phyloP scores from a whole-genome alignment of 2,329 filamentous ascomycete genomes.

The Colletotrichum brevisporum region DNA sequence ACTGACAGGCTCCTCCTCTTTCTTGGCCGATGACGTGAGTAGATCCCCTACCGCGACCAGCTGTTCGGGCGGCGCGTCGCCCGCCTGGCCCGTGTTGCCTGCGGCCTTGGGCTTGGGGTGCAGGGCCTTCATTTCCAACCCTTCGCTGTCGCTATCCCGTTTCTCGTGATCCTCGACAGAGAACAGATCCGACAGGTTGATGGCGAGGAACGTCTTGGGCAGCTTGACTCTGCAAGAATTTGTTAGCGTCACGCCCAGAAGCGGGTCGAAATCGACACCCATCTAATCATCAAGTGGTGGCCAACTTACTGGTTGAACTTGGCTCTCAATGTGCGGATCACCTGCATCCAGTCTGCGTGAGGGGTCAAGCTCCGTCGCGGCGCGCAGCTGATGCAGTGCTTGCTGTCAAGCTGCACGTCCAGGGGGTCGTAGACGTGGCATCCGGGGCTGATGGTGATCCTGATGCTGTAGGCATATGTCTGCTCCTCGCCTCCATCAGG shows the following conservation, averaged over 20 bases:
- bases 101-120: slow-evolving; percentile 45
- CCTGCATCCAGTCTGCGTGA: slow-evolving; percentile 94
- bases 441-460: slow-evolving; percentile 94
- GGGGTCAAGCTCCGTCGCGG: slow-evolving; percentile 90
- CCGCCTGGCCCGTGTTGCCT: slow-evolving; percentile 23
- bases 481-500: slow-evolving; percentile 70
- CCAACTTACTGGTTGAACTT: slow-evolving; percentile 90
- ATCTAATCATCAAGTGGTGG: neutral
- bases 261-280: neutral
- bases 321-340: slow-evolving; percentile 94
- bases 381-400: slow-evolving; percentile 95
- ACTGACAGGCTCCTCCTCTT: slow-evolving; percentile 18
- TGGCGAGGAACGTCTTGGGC: slow-evolving; percentile 75
- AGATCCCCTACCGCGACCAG: slow-evolving; percentile 39
- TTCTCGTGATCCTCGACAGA: slow-evolving; percentile 71
- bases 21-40: slow-evolving; percentile 19
- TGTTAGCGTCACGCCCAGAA: slow-evolving; percentile 25
- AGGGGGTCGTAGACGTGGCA: slow-evolving; percentile 97
- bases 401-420: slow-evolving; percentile 95
- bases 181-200: slow-evolving; percentile 75
- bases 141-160: slow-evolving; percentile 62
- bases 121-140: slow-evolving; percentile 62
- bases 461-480: slow-evolving; percentile 93
- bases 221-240: slow-evolving; percentile 68
- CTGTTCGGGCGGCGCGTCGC: slow-evolving; percentile 19